These are phyloP conservation scores for Persicaria maculosa DNA, from an alignment of 148 eudicot species.

Conservation along the genomic window DNA sequence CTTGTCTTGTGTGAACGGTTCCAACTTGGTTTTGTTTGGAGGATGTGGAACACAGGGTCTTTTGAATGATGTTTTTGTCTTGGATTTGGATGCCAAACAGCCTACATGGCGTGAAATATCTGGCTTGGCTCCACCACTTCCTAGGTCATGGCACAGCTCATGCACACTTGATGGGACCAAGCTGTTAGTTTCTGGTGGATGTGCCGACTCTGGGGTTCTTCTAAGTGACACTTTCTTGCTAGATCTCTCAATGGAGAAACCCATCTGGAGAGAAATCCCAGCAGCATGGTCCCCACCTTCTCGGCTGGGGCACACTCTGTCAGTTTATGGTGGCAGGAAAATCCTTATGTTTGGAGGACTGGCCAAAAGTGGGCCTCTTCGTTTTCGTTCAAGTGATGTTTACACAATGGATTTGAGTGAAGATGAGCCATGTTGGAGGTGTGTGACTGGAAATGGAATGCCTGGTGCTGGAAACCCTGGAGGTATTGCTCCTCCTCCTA, in stretches of 20 bases:
- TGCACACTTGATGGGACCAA: slow-evolving; percentile 91
- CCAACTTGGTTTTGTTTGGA: slow-evolving; percentile 77
- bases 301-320: slow-evolving; percentile 79
- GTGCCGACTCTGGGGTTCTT: slow-evolving; percentile 94
- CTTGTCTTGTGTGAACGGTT: slow-evolving; percentile 71
- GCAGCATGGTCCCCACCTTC: slow-evolving; percentile 94
- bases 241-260: slow-evolving; percentile 82
- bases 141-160: slow-evolving; percentile 95
- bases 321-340: slow-evolving; percentile 90
- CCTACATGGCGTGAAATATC: slow-evolving; percentile 95
- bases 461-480: slow-evolving; percentile 94
- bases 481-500: slow-evolving; percentile 85
- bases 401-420: slow-evolving; percentile 86
- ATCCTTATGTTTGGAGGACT: slow-evolving; percentile 92
- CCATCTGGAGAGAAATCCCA: slow-evolving; percentile 84
- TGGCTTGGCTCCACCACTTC: slow-evolving; percentile 82
- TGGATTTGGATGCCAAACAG: slow-evolving; percentile 79
- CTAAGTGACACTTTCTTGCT: slow-evolving; percentile 82
- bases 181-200: slow-evolving; percentile 89
- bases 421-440: slow-evolving; percentile 85
- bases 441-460: slow-evolving; percentile 85
- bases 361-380: slow-evolving; percentile 84
- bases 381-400: slow-evolving; percentile 80
- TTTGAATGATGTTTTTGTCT: slow-evolving; percentile 74
- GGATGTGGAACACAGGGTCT: slow-evolving; percentile 87